Evolutionary conservation across 352 stramenopile species (phyloP).

Genomic region (Thraustotheca clavata): DNA sequence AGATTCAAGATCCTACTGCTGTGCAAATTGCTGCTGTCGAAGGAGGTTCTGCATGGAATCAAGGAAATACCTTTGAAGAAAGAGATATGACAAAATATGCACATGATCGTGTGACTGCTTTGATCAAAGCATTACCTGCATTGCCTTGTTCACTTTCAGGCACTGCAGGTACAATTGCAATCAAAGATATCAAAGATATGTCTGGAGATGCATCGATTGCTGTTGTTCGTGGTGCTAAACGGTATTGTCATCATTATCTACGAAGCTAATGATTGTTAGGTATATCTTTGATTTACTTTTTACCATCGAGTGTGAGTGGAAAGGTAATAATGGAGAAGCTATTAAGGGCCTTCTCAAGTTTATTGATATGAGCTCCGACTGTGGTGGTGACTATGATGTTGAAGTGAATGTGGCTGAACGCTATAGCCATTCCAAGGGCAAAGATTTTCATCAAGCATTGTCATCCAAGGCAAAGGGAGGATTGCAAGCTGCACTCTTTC

Average conservation of each 20-base stretch:
- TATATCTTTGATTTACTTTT: slow-evolving; percentile 77
- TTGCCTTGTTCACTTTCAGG: slow-evolving; percentile 24
- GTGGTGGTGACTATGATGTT: slow-evolving; percentile 56
- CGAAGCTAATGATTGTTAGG: not conserved
- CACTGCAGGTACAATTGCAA: slow-evolving; percentile 34
- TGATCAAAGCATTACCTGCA: slow-evolving; percentile 40
- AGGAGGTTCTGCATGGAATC: slow-evolving; percentile 88
- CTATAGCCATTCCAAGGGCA: slow-evolving; percentile 58
- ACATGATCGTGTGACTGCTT: slow-evolving; percentile 56
- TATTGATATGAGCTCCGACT: slow-evolving; percentile 75
- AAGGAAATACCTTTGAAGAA: slow-evolving; percentile 91
- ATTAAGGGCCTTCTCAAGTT: slow-evolving; percentile 61
- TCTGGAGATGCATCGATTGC: slow-evolving; percentile 90
- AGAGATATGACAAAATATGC: slow-evolving; percentile 87
- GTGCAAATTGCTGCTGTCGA: slow-evolving; percentile 79
- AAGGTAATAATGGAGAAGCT: slow-evolving; percentile 22
- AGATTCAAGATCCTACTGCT: slow-evolving; percentile 56
- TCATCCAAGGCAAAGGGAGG: slow-evolving; percentile 33
- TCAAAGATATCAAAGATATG: slow-evolving; percentile 73
- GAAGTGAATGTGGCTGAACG: slow-evolving; percentile 56
- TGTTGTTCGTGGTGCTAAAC: slow-evolving; percentile 88
- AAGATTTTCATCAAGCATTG: slow-evolving; percentile 56
- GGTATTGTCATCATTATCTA: slow-evolving; percentile 36
- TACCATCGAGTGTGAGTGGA: slow-evolving; percentile 37
- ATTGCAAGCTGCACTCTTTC: slow-evolving; percentile 48